Conservation (phyloP, 176 grass and related monocot species). For the Raddia guianensis region DNA sequence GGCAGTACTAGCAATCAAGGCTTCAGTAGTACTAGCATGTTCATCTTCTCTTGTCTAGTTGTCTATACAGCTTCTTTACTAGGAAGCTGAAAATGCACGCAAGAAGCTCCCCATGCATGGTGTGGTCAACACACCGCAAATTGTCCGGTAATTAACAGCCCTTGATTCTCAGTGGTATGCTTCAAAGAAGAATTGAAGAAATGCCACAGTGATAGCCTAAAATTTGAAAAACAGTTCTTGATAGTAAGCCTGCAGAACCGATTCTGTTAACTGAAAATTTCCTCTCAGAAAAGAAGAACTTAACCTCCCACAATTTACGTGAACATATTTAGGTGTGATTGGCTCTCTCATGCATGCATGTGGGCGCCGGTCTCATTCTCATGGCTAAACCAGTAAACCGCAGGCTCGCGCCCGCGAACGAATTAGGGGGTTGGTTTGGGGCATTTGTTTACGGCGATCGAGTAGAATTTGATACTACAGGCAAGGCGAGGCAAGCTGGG, state of each 20-base stretch:
- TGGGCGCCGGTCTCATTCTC: background rate
- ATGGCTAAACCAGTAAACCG: background rate
- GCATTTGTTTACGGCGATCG: slow-evolving; percentile 46
- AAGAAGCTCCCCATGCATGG: background rate
- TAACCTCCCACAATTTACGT: background rate
- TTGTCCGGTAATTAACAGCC: background rate
- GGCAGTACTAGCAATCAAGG: background rate
- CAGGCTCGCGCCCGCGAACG: background rate
- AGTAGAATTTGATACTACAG: slow-evolving; percentile 37
- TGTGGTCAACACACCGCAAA: background rate
- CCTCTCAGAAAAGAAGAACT: no score
- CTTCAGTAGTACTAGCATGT: background rate
- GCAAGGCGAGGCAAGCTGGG: background rate
- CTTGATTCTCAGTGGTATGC: background rate
- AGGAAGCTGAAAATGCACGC: background rate
- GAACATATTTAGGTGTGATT: background rate
- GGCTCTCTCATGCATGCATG: background rate
- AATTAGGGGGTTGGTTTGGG: background rate
- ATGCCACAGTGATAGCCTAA: no score
- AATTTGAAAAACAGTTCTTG: background rate
- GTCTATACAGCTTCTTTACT: background rate
- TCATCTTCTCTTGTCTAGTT: background rate
- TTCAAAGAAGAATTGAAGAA: no score
- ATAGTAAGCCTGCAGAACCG: background rate
- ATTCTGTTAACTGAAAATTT: background rate